Conservation (phyloP, 2,329 filamentous ascomycete genomes). For the Lasiodiplodia theobromae region DNA sequence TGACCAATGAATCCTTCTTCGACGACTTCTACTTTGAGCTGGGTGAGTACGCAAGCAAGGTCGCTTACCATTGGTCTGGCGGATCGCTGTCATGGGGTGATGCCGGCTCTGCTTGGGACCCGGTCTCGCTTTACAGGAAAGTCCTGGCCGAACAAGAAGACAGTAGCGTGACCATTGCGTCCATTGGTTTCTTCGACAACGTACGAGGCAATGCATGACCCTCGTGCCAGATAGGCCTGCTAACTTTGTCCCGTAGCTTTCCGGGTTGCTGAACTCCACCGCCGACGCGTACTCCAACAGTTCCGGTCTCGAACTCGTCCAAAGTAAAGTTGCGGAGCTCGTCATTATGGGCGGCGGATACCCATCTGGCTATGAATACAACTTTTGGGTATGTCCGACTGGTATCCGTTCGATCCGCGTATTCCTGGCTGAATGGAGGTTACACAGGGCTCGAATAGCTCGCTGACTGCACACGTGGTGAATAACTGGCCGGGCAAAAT, state of each 20-base stretch:
- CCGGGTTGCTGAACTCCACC: slow-evolving; percentile 55
- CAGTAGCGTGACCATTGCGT: slow-evolving; percentile 54
- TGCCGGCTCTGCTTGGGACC: slow-evolving; percentile 50
- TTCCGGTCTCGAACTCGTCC: slow-evolving; percentile 51
- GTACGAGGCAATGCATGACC: slow-evolving; percentile 31
- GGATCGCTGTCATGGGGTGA: slow-evolving; percentile 47
- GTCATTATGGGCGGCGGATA: slow-evolving; percentile 62
- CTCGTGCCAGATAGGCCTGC: background rate
- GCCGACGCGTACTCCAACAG: slow-evolving; percentile 51
- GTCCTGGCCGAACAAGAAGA: slow-evolving; percentile 50
- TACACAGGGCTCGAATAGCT: slow-evolving; percentile 44
- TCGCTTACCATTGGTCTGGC: slow-evolving; percentile 53
- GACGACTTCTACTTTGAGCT: slow-evolving; percentile 49
- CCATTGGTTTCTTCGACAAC: slow-evolving; percentile 57
- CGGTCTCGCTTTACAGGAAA: slow-evolving; percentile 56
- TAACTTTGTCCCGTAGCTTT: slow-evolving; percentile 40
- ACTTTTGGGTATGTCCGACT: slow-evolving; percentile 49
- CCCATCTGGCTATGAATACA: slow-evolving; percentile 57
- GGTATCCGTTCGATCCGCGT: background rate
- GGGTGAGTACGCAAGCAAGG: slow-evolving; percentile 57
- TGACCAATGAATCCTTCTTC: slow-evolving; percentile 54
- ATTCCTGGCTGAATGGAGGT: background rate
- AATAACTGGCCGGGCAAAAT: slow-evolving; percentile 52
- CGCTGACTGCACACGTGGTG: slow-evolving; percentile 53
- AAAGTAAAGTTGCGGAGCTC: slow-evolving; percentile 56